These are phyloP conservation scores for Raffaelea deltoideospora DNA, from an alignment of 2,329 filamentous ascomycete species.

Conservation along the genomic window DNA sequence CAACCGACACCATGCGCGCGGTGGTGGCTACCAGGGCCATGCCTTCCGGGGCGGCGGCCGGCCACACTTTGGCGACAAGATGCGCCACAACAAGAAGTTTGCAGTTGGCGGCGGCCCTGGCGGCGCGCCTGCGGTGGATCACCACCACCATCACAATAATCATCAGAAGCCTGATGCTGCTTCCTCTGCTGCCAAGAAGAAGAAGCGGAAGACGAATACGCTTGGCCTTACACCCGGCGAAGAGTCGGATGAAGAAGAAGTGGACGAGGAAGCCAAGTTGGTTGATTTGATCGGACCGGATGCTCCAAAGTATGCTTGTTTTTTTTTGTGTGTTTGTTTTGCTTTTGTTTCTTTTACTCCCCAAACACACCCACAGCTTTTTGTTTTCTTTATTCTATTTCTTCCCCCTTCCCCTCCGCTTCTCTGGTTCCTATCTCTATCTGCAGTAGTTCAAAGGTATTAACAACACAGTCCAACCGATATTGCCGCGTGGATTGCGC, in stretches of 20 bases:
- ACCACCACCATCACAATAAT: too few species aligned
- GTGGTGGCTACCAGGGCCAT: constrained; percentile 21
- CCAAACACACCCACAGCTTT: too few species aligned
- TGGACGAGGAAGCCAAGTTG: constrained; percentile 52
- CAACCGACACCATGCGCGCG: constrained; percentile 20
- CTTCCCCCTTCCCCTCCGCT: neutral
- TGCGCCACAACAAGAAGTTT: constrained; percentile 18
- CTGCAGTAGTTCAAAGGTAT: too few species aligned
- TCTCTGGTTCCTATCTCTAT: constrained; percentile 1
- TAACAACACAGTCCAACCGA: constrained; percentile 40
- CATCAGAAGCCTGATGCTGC: constrained; percentile 38
- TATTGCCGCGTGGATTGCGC: constrained; percentile 63
- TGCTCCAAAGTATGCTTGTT: constrained; percentile 32
- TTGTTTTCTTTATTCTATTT: neutral
- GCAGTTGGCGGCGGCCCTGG: constrained; percentile 6
- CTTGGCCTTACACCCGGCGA: constrained; percentile 56
- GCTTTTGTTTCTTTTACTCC: neutral
- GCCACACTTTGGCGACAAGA: constrained; percentile 21
- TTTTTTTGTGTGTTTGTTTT: neutral
- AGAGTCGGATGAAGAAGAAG: constrained; percentile 50
- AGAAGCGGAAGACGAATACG: constrained; percentile 57
- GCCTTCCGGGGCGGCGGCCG: constrained; percentile 14
- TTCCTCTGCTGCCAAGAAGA: constrained; percentile 44
- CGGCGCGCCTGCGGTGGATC: constrained; percentile 4
- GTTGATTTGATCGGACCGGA: constrained; percentile 40